phyloP scores from a whole-genome alignment of 768 basidiomycete genomes.

The Mycena sanguinolenta region DNA sequence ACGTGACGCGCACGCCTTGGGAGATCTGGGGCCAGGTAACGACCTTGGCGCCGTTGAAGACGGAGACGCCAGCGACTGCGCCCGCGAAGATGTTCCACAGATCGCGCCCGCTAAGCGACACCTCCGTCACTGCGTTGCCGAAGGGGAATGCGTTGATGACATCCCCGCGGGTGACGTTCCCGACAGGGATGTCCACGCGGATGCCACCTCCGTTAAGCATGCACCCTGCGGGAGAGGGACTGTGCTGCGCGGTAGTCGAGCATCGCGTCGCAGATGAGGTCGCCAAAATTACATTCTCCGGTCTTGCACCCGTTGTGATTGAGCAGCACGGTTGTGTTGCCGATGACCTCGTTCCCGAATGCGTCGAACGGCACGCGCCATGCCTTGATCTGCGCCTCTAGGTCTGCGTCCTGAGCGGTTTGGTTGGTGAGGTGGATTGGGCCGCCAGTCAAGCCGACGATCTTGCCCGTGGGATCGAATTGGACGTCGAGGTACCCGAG shows the following conservation, averaged over 20 bases:
- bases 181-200: conserved; percentile 54
- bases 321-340: conserved; percentile 49
- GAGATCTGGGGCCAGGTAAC: conserved; percentile 61
- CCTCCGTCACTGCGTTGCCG: conserved; percentile 55
- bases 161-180: conserved; percentile 55
- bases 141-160: conserved; percentile 60
- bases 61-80: conserved; percentile 48
- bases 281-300: conserved; percentile 58
- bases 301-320: conserved; percentile 53
- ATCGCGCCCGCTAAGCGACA: conserved; percentile 54
- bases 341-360: conserved; percentile 52
- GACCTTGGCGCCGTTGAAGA: conserved; percentile 45
- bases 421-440: conserved; percentile 58
- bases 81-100: conserved; percentile 61
- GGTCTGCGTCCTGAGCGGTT: conserved; percentile 49
- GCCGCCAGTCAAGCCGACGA: conserved; percentile 56
- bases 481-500: conserved; percentile 60
- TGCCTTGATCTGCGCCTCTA: conserved; percentile 53
- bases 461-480: conserved; percentile 53
- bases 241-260: conserved; percentile 49
- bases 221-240: conserved; percentile 46
- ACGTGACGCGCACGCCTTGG: conserved; percentile 49
- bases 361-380: conserved; percentile 56
- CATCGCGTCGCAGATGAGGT: conserved; percentile 58
- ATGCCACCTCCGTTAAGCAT: conserved; percentile 62